These are phyloP conservation scores for Zymoseptoria tritici DNA, from an alignment of 2,329 filamentous ascomycete species.

Conservation along the genomic window DNA sequence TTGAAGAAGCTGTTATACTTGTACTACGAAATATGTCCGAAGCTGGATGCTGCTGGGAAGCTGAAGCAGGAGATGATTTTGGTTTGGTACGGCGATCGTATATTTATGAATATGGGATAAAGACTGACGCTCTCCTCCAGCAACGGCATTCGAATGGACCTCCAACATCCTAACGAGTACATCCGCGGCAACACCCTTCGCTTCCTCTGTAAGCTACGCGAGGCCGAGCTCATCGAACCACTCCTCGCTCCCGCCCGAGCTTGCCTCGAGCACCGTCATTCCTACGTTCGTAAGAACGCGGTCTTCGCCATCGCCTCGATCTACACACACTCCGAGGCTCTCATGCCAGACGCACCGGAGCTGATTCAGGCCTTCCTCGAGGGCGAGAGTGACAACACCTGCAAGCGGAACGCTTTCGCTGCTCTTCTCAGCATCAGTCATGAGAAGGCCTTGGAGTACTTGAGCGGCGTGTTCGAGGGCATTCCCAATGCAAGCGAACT, in stretches of 20 bases:
- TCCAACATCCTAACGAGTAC: slow-evolving; percentile 97
- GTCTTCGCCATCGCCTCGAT: slow-evolving; percentile 93
- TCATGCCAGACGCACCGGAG: slow-evolving; percentile 93
- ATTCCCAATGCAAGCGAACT: slow-evolving; percentile 93
- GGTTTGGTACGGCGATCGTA: slow-evolving; percentile 66
- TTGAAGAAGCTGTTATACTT: slow-evolving; percentile 98
- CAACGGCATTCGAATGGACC: slow-evolving; percentile 95
- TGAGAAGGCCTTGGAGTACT: slow-evolving; percentile 80
- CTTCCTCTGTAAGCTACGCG: slow-evolving; percentile 92
- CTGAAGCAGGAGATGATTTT: slow-evolving; percentile 99
- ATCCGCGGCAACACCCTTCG: slow-evolving; percentile 96
- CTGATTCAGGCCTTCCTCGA: slow-evolving; percentile 85
- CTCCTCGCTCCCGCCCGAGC: slow-evolving; percentile 84
- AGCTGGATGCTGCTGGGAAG: slow-evolving; percentile 85
- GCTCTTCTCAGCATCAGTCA: slow-evolving; percentile 87
- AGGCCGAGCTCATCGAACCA: slow-evolving; percentile 92
- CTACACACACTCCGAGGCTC: slow-evolving; percentile 76
- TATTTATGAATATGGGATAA: background rate
- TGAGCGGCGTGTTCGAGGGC: slow-evolving; percentile 83
- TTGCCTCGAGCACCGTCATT: slow-evolving; percentile 92
- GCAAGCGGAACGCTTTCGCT: slow-evolving; percentile 96
- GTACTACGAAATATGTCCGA: slow-evolving; percentile 98
- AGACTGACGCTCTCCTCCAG: slow-evolving; percentile 40
- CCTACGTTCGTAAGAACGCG: slow-evolving; percentile 96
- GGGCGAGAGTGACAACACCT: slow-evolving; percentile 84